A percentile compares a stretch with the other conserved stretches of the same genome.
Conservation (phyloP, 2,329 filamentous ascomycete species). For the Ophiostoma pallidulum region DNA sequence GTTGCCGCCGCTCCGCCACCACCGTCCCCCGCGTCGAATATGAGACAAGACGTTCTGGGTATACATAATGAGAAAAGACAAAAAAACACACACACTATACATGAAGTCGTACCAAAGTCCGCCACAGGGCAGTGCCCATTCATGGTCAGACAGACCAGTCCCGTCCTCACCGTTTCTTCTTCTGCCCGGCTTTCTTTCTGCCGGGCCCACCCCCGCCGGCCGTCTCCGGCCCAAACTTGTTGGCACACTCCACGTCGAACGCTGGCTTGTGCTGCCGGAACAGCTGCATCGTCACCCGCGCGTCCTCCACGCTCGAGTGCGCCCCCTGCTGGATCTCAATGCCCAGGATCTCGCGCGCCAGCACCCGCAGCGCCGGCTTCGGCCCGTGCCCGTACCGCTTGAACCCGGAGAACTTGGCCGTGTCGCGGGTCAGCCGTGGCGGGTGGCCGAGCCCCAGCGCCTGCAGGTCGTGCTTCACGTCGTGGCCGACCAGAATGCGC, state of each 20-base stretch:
- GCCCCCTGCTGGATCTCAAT: conserved; percentile 54
- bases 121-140: no score
- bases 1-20: no score
- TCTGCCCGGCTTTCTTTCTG: conserved; percentile 31
- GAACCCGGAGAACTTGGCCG: conserved; percentile 67
- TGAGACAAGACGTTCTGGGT: conserved; percentile 56
- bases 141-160: no score
- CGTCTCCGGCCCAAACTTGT: conserved; percentile 43
- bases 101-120: no score
- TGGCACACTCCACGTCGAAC: conserved; percentile 74
- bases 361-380: conserved; percentile 55
- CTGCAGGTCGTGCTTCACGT: conserved; percentile 68
- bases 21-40: conserved; percentile 40
- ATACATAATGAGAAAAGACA: not conserved
- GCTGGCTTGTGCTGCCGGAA: conserved; percentile 74
- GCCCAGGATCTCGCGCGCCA: conserved; percentile 48
- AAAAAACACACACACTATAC: not conserved
- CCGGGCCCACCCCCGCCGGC: not conserved
- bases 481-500: conserved; percentile 73
- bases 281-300: conserved; percentile 79
- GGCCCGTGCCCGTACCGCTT: conserved; percentile 57
- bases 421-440: conserved; percentile 71
- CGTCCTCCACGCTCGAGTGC: conserved; percentile 67
- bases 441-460: conserved; percentile 73
- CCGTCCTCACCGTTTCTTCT: conserved; percentile 21